Conservation (phyloP, 805 yeast species). For the Pichia nakasei region DNA sequence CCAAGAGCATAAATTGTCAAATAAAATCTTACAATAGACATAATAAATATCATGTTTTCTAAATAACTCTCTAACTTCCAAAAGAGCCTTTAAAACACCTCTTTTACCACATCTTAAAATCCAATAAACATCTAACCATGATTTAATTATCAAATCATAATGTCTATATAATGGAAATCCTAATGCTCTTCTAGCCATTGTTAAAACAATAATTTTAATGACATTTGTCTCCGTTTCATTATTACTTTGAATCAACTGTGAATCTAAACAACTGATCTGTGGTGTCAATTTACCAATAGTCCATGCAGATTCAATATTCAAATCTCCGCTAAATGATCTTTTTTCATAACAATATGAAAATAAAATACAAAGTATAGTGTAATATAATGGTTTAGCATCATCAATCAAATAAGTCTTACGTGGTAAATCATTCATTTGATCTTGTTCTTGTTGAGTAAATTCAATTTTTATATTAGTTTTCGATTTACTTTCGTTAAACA, state of each 20-base stretch:
- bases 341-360: conserved; percentile 71
- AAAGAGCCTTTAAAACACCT: conserved; percentile 47
- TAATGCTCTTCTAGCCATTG: conserved; percentile 65
- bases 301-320: conserved; percentile 88
- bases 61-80: conserved; percentile 62
- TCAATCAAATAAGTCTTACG: conserved; percentile 49
- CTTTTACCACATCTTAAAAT: conserved; percentile 63
- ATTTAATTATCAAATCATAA: conserved; percentile 46
- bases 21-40: conserved; percentile 67
- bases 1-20: conserved; percentile 78
- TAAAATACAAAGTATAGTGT: conserved; percentile 55
- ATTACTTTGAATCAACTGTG: conserved; percentile 35
- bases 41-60: conserved; percentile 78
- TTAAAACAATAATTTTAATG: conserved; percentile 46
- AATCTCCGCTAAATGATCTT: conserved; percentile 61
- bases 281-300: conserved; percentile 82
- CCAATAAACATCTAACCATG: conserved; percentile 69
- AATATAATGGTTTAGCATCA: conserved; percentile 47
- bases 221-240: conserved; percentile 27
- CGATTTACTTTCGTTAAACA: conserved; percentile 28
- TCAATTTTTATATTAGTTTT: conserved; percentile 33
- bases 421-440: conserved; percentile 63
- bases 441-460: conserved; percentile 54
- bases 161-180: conserved; percentile 75
- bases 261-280: conserved; percentile 65